These are phyloP conservation scores for Acorus calamus DNA, from an alignment of 106 monocot genomes.

Conservation along the genomic window DNA sequence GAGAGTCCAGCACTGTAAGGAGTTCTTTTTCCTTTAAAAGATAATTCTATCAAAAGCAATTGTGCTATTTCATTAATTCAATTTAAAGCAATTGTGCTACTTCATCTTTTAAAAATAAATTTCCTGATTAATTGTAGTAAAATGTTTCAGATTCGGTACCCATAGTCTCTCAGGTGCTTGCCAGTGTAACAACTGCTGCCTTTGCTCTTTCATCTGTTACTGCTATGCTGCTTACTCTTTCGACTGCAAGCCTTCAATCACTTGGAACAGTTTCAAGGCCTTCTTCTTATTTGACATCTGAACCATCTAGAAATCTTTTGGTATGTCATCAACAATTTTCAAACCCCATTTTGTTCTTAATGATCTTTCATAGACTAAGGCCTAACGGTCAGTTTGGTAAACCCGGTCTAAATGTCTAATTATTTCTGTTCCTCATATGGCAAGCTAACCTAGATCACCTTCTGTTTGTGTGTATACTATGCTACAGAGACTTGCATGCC, in stretches of 20 bases:
- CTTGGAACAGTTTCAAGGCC: slow-evolving; percentile 49
- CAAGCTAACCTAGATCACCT: neutral
- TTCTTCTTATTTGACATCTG: slow-evolving; percentile 46
- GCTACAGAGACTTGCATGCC: slow-evolving; percentile 67
- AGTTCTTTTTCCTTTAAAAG: neutral
- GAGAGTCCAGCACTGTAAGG: slow-evolving; percentile 73
- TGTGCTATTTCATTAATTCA: too few relatives aligned
- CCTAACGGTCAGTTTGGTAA: neutral
- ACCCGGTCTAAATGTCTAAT: neutral
- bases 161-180: slow-evolving; percentile 44
- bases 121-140: neutral
- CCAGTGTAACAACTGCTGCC: slow-evolving; percentile 39
- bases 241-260: slow-evolving; percentile 72
- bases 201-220: slow-evolving; percentile 44
- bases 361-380: too few relatives aligned
- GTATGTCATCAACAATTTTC: slow-evolving; percentile 20
- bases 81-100: too few relatives aligned
- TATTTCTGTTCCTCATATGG: neutral
- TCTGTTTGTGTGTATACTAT: neutral
- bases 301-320: slow-evolving; percentile 76
- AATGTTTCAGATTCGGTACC: slow-evolving; percentile 60
- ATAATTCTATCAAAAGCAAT: too few relatives aligned
- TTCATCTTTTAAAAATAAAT: too few relatives aligned
- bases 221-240: slow-evolving; percentile 56
- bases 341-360: neutral